Percentiles rank a stretch among this genome's conserved stretches.
Evolutionary conservation across 1,284 basidiomycete species (phyloP).

Genomic region (Heterobasidion irregulare): DNA sequence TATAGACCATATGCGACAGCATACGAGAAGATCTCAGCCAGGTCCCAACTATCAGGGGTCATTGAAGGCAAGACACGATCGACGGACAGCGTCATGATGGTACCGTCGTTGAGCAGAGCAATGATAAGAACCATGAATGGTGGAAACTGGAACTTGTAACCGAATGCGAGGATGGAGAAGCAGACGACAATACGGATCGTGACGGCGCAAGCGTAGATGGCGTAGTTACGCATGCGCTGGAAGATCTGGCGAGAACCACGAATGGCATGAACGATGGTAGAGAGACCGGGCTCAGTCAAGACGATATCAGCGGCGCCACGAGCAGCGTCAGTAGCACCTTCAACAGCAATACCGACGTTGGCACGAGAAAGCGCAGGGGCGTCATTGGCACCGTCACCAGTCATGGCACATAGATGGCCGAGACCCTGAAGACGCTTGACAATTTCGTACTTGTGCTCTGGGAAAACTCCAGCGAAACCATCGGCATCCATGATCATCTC

Average conservation of each 20-base stretch:
- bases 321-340: constrained; percentile 93
- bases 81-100: constrained; percentile 97
- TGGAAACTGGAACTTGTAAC: constrained; percentile 97
- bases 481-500: constrained; percentile 93
- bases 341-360: constrained; percentile 96
- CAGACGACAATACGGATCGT: constrained; percentile 98
- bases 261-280: constrained; percentile 95
- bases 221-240: constrained; percentile 97
- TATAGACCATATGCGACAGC: constrained; percentile 94
- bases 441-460: constrained; percentile 91
- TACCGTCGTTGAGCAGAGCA: constrained; percentile 94
- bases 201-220: constrained; percentile 87
- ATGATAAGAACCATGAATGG: constrained; percentile 99
- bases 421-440: constrained; percentile 93
- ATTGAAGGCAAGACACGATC: constrained; percentile 93
- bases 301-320: constrained; percentile 96
- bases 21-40: constrained; percentile 93
- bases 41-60: constrained; percentile 92
- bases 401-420: constrained; percentile 85
- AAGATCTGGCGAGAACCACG: constrained; percentile 94
- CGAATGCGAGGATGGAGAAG: constrained; percentile 93
- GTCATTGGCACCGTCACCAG: constrained; percentile 97
- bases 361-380: constrained; percentile 90
- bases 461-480: constrained; percentile 94
- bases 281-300: constrained; percentile 91